Base-by-base conservation (phyloP, 768 basidiomycete genomes). In the Saitozyma sp. region DNA sequence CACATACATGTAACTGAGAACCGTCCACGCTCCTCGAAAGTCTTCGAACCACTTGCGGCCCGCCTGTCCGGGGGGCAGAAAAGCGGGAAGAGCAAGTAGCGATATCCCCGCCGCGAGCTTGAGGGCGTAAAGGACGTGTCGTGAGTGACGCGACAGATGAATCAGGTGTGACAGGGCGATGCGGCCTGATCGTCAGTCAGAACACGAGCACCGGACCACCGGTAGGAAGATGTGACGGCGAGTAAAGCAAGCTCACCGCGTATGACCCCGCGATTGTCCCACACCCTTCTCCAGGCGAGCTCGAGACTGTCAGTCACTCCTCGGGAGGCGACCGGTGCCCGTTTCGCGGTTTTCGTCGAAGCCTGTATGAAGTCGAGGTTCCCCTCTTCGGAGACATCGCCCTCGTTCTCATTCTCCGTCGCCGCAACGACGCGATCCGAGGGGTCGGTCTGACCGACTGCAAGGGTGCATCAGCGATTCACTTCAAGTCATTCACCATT, bases 1-100 rank as follows among this genome's bases (percentile, higher is more conserved):
- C 2, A 80, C 79, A 53, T 76, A 78, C 59, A 78, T 70, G 62
- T 75, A 77, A 50, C 74, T 76, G 51, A 74, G 64, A 5, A 77
- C 67, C 48, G 67, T 67, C 78, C 78, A 79, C 55, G 73, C 74
- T 7, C 76, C 78, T 43, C 78, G 51, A 13, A 64, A 62, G 1
- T 56, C 46, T 13, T 57, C 56, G 60, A 71, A 80, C 74, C 74
- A 78, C 0, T 50, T 17, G 39, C 80, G 42, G 8, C 76, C 78
- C 40, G 59, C n/a, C 16, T 60, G 53, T 13, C 61, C 62, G 6
- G 68, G 63, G 2, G 71, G 71, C 5, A 80, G 54, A 9, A 75
- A 70, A 0, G 72, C 78, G 2, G 80, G 78, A 0, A 80, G n/a
- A 9, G 78, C 56, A 0, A 80, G 60, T 0, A 80, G 69, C 16